Percentiles rank a stretch among this genome's conserved stretches.
Conservation (phyloP, 176 grass and related monocot genomes). For the Oropetium thomaeum region DNA sequence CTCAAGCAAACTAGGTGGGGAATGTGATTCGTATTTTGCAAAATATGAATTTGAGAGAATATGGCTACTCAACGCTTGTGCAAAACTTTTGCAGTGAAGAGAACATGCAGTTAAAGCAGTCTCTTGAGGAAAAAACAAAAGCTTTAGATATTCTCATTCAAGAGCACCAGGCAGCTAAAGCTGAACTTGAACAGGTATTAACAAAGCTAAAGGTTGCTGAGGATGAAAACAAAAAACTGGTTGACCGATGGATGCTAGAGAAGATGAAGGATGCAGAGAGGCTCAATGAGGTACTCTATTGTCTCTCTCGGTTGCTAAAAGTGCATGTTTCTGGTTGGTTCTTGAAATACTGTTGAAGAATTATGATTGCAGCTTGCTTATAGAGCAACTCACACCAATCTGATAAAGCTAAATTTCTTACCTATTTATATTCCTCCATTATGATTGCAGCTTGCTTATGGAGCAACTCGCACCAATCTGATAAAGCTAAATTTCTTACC, state of each 20-base stretch:
- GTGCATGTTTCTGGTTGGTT: background rate
- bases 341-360: constrained; percentile 1
- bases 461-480: background rate
- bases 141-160: constrained; percentile 76
- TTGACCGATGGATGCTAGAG: constrained; percentile 91
- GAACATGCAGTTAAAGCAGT: constrained; percentile 64
- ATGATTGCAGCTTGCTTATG: background rate
- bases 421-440: constrained; percentile 24
- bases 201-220: constrained; percentile 66
- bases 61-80: constrained; percentile 6
- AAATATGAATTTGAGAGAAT: background rate
- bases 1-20: constrained; percentile 66
- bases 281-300: constrained; percentile 83
- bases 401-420: background rate
- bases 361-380: constrained; percentile 3
- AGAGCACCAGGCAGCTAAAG: constrained; percentile 70
- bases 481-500: background rate
- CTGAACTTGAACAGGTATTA: constrained; percentile 61
- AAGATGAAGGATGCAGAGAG: constrained; percentile 98
- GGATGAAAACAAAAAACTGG: constrained; percentile 67
- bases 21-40: constrained; percentile 20
- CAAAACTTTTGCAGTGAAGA: constrained; percentile 59
- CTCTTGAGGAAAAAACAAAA: constrained; percentile 71
- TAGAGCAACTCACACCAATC: constrained; percentile 5
- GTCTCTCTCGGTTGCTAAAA: constrained; percentile 19